phyloP scores from a whole-genome alignment of 257 asterid genomes.

The Solanum rostratum region DNA sequence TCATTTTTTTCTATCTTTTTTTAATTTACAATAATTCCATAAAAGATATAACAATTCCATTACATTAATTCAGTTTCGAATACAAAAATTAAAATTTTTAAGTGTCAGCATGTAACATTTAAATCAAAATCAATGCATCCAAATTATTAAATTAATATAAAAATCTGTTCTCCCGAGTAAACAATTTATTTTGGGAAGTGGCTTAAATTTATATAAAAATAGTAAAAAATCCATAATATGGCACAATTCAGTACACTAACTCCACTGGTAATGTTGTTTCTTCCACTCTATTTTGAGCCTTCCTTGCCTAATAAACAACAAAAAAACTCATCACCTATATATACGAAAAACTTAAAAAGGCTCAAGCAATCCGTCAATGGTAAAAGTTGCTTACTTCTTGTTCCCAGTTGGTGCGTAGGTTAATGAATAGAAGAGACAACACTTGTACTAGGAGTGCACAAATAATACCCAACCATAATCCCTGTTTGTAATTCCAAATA shows the following conservation, averaged over 20 bases:
- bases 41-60: no score
- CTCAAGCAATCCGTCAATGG: not conserved
- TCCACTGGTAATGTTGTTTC: not conserved
- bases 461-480: constrained; percentile 66
- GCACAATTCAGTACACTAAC: not conserved
- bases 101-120: no score
- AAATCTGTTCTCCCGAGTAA: no score
- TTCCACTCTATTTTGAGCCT: not conserved
- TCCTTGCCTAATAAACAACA: not conserved
- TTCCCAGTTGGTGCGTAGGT: constrained; percentile 45
- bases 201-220: no score
- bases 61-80: no score
- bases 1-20: no score
- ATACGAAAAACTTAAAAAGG: not conserved
- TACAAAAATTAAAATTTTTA: no score
- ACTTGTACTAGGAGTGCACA: constrained; percentile 61
- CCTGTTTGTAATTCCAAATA: constrained; percentile 21
- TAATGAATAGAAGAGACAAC: constrained; percentile 26
- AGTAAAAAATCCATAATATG: no score
- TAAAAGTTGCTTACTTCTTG: constrained; percentile 34
- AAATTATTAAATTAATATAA: no score
- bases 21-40: no score
- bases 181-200: no score
- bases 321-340: not conserved
- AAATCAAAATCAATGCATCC: no score